Evolutionary conservation across 2,329 filamentous ascomycete genomes (phyloP), one percentile per base, ranked within the genome.

Genomic region (Aspergillus proliferans): DNA sequence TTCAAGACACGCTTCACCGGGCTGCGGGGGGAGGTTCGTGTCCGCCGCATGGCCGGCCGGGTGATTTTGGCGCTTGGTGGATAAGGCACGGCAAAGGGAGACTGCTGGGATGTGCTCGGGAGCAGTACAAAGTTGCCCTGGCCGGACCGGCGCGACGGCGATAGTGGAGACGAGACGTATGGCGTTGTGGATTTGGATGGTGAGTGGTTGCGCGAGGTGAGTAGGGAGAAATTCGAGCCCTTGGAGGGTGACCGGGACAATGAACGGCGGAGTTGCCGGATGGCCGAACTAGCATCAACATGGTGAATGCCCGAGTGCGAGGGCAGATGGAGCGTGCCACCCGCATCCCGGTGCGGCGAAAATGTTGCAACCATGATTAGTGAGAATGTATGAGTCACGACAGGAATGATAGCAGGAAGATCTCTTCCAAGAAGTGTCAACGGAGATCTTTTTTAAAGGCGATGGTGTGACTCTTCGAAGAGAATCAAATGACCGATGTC

Each of bases 191-290:
- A 71, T 57, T 76, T 77, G 42, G 82, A 80, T 30, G 75, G 68
- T 52, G 77, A 71, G 44, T 72, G 69, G 14, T 73, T 71, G 51
- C 75, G 71, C 22, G 76, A 71, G 19, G 69, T 62, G 10, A 81
- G 74, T 47, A 94, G 74, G 49, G 81, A 79, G 67, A 93, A 92
- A 60, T 80, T 78, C 49, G 79, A 79, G 40, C 75, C 76, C 68
- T 93, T 95, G 28, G 92, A 95, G 9, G 92, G 92, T n/a, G 92
- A 96, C 60, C 90, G 82, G 49, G 91, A 96, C 55, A 96, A 78
- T 22, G 92, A 95, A 59, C 89, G 87, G 56, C 91, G 82, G 50
- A 96, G 77, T 61, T 89, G 87, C 64, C 88, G 82, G 55, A 95
- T 87, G 51, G 87, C 85, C 45, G 87, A 84, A 53, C 87, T 85